phyloP scores from a whole-genome alignment of 2,329 filamentous ascomycete genomes.

The Scytalidium sp. region DNA sequence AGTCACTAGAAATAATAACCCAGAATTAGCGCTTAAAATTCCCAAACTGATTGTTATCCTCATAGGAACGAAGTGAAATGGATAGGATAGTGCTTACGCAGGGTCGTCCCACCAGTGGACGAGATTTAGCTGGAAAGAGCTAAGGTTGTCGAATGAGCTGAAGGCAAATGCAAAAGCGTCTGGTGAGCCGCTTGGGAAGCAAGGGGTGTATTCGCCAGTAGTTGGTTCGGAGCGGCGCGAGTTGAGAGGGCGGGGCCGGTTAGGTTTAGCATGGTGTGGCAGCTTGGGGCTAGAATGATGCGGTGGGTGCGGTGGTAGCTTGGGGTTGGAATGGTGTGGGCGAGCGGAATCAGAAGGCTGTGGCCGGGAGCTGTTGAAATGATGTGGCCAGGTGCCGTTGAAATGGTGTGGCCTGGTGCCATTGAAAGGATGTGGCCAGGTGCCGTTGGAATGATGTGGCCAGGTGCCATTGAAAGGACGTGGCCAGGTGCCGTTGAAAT shows the following conservation, averaged over 20 bases:
- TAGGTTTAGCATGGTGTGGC: too few relatives aligned
- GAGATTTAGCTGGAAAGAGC: constrained; percentile 16
- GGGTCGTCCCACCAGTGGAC: constrained; percentile 19
- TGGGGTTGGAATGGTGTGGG: too few relatives aligned
- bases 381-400: too few relatives aligned
- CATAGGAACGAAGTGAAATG: not conserved
- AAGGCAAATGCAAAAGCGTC: constrained; percentile 21
- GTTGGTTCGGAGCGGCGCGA: not conserved
- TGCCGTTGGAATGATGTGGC: too few relatives aligned
- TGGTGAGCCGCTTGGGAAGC: not conserved
- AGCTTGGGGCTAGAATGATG: too few relatives aligned
- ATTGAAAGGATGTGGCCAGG: too few relatives aligned
- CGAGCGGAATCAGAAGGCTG: too few relatives aligned
- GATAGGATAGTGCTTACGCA: constrained; percentile 11
- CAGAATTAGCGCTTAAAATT: not conserved
- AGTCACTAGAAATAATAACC: constrained; percentile 10
- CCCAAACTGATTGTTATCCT: not conserved
- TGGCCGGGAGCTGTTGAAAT: too few relatives aligned
- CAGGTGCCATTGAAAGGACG: too few relatives aligned
- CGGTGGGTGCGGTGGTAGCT: too few relatives aligned
- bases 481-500: too few relatives aligned
- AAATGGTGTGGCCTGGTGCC: too few relatives aligned
- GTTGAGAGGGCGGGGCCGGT: constrained; percentile 12
- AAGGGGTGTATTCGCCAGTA: not conserved
- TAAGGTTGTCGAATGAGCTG: constrained; percentile 9